Percentiles rank a stretch among this genome's conserved stretches.
Evolutionary conservation across 2,329 filamentous ascomycete species (phyloP).

Genomic region (Catunica adiposa): DNA sequence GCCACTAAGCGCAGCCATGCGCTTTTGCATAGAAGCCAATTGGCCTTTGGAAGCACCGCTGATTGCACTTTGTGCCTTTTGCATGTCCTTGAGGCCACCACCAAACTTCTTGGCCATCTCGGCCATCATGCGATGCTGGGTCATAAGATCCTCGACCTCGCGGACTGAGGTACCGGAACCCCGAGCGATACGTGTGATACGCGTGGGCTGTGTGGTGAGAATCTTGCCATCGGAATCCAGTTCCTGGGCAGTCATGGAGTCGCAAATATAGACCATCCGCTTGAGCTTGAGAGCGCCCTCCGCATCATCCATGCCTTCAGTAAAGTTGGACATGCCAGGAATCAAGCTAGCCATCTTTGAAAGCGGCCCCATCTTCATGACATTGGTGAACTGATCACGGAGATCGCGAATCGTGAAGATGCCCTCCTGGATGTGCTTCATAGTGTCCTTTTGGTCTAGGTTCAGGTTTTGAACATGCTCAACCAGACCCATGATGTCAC

Average conservation of each 20-base stretch:
- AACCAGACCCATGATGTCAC: conserved; percentile 84
- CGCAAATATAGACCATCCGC: conserved; percentile 97
- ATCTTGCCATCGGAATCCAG: conserved; percentile 90
- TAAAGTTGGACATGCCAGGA: conserved; percentile 81
- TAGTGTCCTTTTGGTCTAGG: conserved; percentile 93
- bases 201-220: conserved; percentile 77
- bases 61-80: conserved; percentile 80
- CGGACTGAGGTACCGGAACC: conserved; percentile 80
- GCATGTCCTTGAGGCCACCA: conserved; percentile 94
- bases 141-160: conserved; percentile 93
- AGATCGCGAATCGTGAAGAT: conserved; percentile 92
- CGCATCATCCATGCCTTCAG: conserved; percentile 92
- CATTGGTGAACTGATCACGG: conserved; percentile 86
- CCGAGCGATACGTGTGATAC: conserved; percentile 80
- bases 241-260: conserved; percentile 94
- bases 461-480: conserved; percentile 95
- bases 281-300: conserved; percentile 87
- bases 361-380: conserved; percentile 98
- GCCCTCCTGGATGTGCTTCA: conserved; percentile 95
- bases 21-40: conserved; percentile 95
- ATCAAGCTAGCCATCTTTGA: conserved; percentile 99
- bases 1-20: conserved; percentile 88
- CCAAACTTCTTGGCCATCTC: conserved; percentile 99
- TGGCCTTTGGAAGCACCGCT: conserved; percentile 80
- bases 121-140: conserved; percentile 96